phyloP scores from a whole-genome alignment of 805 yeast genomes.

The Isabelozyma gotoi region DNA sequence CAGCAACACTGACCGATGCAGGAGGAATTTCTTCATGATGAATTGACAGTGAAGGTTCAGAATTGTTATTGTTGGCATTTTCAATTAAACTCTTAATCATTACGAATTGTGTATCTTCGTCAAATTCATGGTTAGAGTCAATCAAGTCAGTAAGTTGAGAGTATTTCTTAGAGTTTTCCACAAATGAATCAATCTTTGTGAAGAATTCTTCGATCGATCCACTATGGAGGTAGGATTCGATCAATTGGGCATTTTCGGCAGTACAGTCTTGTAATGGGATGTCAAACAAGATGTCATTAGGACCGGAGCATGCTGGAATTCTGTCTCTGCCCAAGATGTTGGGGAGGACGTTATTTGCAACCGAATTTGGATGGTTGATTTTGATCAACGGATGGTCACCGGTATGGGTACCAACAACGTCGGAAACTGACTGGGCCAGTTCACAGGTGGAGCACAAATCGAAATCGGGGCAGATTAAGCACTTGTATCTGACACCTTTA shows the following conservation, averaged over 20 bases:
- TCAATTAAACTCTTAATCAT: constrained; percentile 21
- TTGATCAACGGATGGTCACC: constrained; percentile 31
- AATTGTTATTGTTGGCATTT: neutral
- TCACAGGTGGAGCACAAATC: constrained; percentile 50
- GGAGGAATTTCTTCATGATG: neutral
- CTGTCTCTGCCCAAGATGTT: neutral
- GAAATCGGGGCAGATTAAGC: constrained; percentile 52
- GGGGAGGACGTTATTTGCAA: constrained; percentile 2
- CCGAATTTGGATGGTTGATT: constrained; percentile 15
- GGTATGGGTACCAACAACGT: constrained; percentile 17
- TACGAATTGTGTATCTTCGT: constrained; percentile 22
- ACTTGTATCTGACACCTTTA: constrained; percentile 48
- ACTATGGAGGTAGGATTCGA: constrained; percentile 14
- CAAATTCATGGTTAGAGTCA: constrained; percentile 7
- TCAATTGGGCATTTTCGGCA: constrained; percentile 9
- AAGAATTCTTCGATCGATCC: constrained; percentile 17
- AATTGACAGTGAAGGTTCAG: neutral
- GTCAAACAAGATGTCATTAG: constrained; percentile 19
- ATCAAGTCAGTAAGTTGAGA: constrained; percentile 16
- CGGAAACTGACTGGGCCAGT: constrained; percentile 8
- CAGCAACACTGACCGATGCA: neutral
- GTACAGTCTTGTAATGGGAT: constrained; percentile 24
- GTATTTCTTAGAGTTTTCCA: constrained; percentile 23
- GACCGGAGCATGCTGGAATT: neutral
- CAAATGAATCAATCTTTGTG: constrained; percentile 12